Base-by-base conservation (phyloP, 257 asterid species). In the Cordia subcordata region DNA sequence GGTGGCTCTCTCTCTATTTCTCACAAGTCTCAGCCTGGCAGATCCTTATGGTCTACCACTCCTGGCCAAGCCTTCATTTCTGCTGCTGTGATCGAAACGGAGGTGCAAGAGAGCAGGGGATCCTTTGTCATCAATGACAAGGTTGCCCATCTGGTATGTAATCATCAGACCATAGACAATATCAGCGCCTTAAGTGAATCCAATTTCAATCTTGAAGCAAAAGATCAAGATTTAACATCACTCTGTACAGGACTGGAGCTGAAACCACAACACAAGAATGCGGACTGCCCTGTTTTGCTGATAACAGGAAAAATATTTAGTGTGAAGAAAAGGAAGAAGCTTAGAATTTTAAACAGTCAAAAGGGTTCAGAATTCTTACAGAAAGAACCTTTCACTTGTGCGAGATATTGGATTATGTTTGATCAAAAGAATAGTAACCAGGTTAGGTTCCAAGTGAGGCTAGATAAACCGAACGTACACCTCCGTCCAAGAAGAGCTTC, bases 41-140 rank as follows among this genome's bases (percentile, higher is more conserved):
- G 85, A 53, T 72, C 84, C 57, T 35, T 85, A 55, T 88, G 95
- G 94, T 71, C 92, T 33, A 85, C 96, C 4, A 58, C 82, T 3
- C 90, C 98, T 16, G 96, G 98, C 60, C 85, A 83, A 69, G 85
- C 96, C 58, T 91, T 91, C 71, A 68, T 91, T 10, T 85, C 96
- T 19, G 92, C 95, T 1, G 94, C 94, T 10, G 79, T 74, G 49
- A 94, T 80, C 21, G 95, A 84, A 65, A 85, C 96, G 13, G 94
- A 88, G 72, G 86, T 91, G 37, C 86, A 83, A 57, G 98, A 91
- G 69, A 85, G 98, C 81, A 83, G 98, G 21, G 98, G 98, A 39
- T 91, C 98, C 21, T 88, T 91, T 63, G 72, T 77, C 56, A 74
- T 91, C 63, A 83, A 79, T 38, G 96, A 91, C 65, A 78, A 53